Evolutionary conservation across 2,329 filamentous ascomycete genomes (phyloP).

Genomic region (Lasiodiplodia gonubiensis): DNA sequence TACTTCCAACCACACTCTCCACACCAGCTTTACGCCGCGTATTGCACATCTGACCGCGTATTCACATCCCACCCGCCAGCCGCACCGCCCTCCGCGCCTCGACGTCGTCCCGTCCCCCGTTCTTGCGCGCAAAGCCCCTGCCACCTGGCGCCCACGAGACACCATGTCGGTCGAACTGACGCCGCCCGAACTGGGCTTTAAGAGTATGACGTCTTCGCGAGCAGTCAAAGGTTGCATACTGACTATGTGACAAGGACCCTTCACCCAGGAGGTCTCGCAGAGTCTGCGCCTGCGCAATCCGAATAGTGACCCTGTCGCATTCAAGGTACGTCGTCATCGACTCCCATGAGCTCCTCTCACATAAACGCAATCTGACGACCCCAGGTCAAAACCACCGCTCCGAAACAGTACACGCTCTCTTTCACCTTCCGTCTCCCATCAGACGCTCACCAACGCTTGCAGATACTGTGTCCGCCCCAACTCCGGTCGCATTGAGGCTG

Average conservation of each 20-base stretch:
- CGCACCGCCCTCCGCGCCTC: slow-evolving; percentile 28
- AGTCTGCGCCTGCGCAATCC: slow-evolving; percentile 64
- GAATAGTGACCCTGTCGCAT: slow-evolving; percentile 64
- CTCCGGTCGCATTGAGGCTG: slow-evolving; percentile 92
- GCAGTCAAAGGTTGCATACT: background rate
- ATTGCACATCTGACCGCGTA: background rate
- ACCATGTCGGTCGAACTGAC: slow-evolving; percentile 94
- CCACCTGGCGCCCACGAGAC: slow-evolving; percentile 23
- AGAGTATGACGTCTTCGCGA: slow-evolving; percentile 65
- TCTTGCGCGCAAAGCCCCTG: slow-evolving; percentile 26
- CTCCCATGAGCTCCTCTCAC: background rate
- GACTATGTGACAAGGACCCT: slow-evolving; percentile 57
- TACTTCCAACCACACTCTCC: slow-evolving; percentile 24
- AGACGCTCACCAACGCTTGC: slow-evolving; percentile 32
- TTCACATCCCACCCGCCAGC: background rate
- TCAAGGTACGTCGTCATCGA: slow-evolving; percentile 59
- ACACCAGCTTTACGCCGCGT: background rate
- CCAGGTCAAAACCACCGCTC: slow-evolving; percentile 97
- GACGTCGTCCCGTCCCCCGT: slow-evolving; percentile 21
- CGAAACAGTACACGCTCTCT: slow-evolving; percentile 80
- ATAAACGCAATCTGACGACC: slow-evolving; percentile 31
- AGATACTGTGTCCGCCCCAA: slow-evolving; percentile 99
- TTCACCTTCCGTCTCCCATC: background rate
- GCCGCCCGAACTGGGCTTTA: slow-evolving; percentile 89
- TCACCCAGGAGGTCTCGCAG: slow-evolving; percentile 69